Base-by-base conservation (phyloP, 257 asterid genomes). In the Rauvolfia tetraphylla region DNA sequence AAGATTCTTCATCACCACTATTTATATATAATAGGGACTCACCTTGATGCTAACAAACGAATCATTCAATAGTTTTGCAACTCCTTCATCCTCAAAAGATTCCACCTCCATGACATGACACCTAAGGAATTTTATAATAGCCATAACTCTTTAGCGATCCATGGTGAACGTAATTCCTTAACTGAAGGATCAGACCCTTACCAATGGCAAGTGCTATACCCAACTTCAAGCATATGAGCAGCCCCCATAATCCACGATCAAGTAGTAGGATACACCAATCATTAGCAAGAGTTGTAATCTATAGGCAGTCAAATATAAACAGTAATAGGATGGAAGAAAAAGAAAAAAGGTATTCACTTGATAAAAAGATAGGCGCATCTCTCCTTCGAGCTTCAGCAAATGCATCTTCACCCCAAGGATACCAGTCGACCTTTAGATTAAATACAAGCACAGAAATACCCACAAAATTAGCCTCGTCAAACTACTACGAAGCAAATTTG, bases 51-150 rank as follows among this genome's bases (percentile, higher is more conserved):
- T 92, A 38, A 95, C 87, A 78, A 95, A 95, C 91, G 93, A 91
- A 61, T 88, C 99, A 79, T 92, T 95, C 31, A 95, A 95, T 87
- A 95, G 62, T 66, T 90, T 88, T 7, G 97, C 96, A 14, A 88
- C 92, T 70, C 88, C 98, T 74, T 87, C 96, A 75, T 83, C 82
- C 89, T 95, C 99, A 56, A 95, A 95, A 53, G 99, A 95, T 79
- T 95, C 99, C 76, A 90, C 97, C 85, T 95, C 99, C 99, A 92
- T 95, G 15, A 95, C 99, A 88, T 92, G 99, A 83, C 99, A 95
- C 98, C 99, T 94, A 78, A 77, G 63, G 7, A 76, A 72, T 53
- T 46, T 31, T 66, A 75, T 2, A 33, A 74, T 73, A 8, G 29
- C 27, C 27, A 63, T 66, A 51, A 78, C 41, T 75, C 25, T 38